Percentiles rank a stretch among this genome's conserved stretches.
Evolutionary conservation across 805 yeast species (phyloP).

Genomic region (Ogataea nonfermentans): DNA sequence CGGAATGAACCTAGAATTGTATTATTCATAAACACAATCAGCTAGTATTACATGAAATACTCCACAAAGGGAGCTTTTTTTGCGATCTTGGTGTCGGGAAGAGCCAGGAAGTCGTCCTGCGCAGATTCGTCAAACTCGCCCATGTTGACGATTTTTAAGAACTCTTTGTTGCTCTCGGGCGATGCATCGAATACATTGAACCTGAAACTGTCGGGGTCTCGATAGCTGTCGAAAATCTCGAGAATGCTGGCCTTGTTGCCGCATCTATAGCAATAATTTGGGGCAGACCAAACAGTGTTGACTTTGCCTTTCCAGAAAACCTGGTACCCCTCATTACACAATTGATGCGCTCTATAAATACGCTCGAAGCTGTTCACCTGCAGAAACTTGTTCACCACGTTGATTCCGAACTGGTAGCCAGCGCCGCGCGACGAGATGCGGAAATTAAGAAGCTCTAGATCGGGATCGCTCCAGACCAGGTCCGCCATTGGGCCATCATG

Average conservation of each 20-base stretch:
- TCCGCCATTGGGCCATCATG: constrained; percentile 99
- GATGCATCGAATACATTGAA: constrained; percentile 97
- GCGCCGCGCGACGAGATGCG: constrained; percentile 95
- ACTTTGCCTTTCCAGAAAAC: constrained; percentile 87
- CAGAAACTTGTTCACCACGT: constrained; percentile 84
- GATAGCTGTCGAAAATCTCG: constrained; percentile 62
- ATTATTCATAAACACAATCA: constrained; percentile 48
- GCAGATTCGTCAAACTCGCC: constrained; percentile 17
- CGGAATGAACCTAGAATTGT: constrained; percentile 83
- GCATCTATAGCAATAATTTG: constrained; percentile 95
- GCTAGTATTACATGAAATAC: constrained; percentile 36
- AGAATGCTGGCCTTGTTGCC: constrained; percentile 98
- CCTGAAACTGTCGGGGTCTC: constrained; percentile 56
- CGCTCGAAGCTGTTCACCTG: constrained; percentile 74
- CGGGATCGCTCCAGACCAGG: constrained; percentile 98
- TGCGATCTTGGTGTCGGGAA: constrained; percentile 21
- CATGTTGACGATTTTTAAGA: constrained; percentile 41
- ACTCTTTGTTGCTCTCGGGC: constrained; percentile 79
- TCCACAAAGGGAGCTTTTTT: constrained; percentile 41
- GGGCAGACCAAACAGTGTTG: constrained; percentile 98
- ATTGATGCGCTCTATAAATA: constrained; percentile 90
- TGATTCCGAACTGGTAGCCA: constrained; percentile 92
- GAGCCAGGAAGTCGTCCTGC: constrained; percentile 17
- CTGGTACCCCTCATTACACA: constrained; percentile 95
- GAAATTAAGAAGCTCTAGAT: constrained; percentile 74